Base-by-base conservation (phyloP, 495 filamentous ascomycete species). In the Venustampulla echinocandica region DNA sequence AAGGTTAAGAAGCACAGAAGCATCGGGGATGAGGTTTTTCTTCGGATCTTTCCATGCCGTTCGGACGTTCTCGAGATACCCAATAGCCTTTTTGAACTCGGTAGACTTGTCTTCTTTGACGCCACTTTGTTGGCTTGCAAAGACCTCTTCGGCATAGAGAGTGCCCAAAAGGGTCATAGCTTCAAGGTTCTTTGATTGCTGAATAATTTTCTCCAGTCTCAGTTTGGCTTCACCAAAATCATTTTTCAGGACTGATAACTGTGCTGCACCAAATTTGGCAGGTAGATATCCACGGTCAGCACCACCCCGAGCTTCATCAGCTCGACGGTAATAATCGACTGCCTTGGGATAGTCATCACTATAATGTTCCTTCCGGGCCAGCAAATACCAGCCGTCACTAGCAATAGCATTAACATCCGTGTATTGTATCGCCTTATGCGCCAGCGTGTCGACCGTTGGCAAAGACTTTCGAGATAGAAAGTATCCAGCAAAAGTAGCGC, bases 331-430 rank as follows among this genome's bases (percentile, higher is more conserved):
- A 60, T 79, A 92, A 44, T 93, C 86, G 10, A 68, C 70, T 4
- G 92, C 89, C 33, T 74, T 79, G 10, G 80, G 65, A 17, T 71
- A 56, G 41, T 95, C 79, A 18, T 78, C 75, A 15, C 63, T 63
- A 32, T 84, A 85, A 63, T 98, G 92, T 50, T 85, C 81, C 58
- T 93, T 95, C 35, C 89, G 73, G 10, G 86, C 92, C 11, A 97
- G 79, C 3, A 95, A 66, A 64, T 95, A 97, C 88, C 88, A 96
- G 17, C 90, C 92, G 57, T 98, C 92, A 61, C 88, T 95, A 1
- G 90, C 90, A 60, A 97, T 85, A 10, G 86, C 82, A 63, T 93
- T 90, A 50, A 96, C 89, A 60, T 98, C 92, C 2, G 90, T 96
- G 48, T 85, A 78, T 58, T 95, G 85, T 50, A 97, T 95, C 1